Evolutionary conservation across 2,329 filamentous ascomycete species (phyloP).

Genomic region (Cordyceps sp.): DNA sequence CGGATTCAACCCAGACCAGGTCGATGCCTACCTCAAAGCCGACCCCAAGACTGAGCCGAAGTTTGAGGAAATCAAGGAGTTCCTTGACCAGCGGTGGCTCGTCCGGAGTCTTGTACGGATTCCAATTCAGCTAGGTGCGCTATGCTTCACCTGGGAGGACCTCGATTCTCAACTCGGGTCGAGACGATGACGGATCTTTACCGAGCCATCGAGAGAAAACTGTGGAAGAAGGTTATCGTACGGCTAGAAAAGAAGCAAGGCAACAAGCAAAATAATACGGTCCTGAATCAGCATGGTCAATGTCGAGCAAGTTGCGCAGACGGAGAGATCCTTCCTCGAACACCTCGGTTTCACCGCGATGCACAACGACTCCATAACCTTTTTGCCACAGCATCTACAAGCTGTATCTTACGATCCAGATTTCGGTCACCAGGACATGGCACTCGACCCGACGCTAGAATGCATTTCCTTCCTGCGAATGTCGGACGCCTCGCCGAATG

Average conservation of each 20-base stretch:
- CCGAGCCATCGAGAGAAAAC: slow-evolving; percentile 13
- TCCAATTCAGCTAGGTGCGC: slow-evolving; percentile 25
- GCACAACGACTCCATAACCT: slow-evolving; percentile 15
- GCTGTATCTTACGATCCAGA: slow-evolving; percentile 6
- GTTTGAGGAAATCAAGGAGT: slow-evolving; percentile 11
- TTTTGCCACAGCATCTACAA: slow-evolving; percentile 8
- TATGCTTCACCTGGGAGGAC: slow-evolving; percentile 20
- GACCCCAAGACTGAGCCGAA: background rate
- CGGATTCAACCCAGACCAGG: slow-evolving; percentile 19
- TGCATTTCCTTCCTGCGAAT: slow-evolving; percentile 19
- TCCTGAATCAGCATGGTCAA: slow-evolving; percentile 1
- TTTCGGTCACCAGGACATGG: slow-evolving; percentile 2
- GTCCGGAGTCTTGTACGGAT: slow-evolving; percentile 22
- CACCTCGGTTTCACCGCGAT: slow-evolving; percentile 18
- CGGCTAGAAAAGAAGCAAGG: slow-evolving; percentile 9
- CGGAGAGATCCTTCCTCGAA: slow-evolving; percentile 12
- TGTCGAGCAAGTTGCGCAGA: slow-evolving; percentile 4
- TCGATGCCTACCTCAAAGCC: slow-evolving; percentile 13
- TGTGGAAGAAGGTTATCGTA: slow-evolving; percentile 22
- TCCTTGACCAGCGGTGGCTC: slow-evolving; percentile 14
- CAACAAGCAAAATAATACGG: background rate
- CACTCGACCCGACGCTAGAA: slow-evolving; percentile 6
- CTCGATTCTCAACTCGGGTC: slow-evolving; percentile 2
- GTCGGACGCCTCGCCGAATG: slow-evolving; percentile 11
- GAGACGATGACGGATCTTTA: slow-evolving; percentile 21